Conservation (phyloP, 768 basidiomycete genomes). For the Leccinum subgranulosum region DNA sequence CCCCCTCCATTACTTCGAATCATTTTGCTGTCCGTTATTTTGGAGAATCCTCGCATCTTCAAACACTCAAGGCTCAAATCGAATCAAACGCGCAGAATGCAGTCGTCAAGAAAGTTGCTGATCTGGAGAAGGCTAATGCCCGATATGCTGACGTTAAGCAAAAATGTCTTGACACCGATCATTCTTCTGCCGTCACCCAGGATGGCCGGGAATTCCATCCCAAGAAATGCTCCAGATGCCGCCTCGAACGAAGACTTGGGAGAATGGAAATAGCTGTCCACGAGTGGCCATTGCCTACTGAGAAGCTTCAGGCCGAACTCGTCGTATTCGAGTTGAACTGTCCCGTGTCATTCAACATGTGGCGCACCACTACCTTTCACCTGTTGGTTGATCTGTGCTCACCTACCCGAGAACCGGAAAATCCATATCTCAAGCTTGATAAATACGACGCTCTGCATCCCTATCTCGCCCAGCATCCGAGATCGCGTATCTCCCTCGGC, state of each 20-base stretch:
- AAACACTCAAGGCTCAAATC: conserved; percentile 29
- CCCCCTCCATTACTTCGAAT: conserved; percentile 6
- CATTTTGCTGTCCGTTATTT: conserved; percentile 39
- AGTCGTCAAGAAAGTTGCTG: conserved; percentile 23
- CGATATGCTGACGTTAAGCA: conserved; percentile 17
- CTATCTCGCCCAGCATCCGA: conserved; percentile 15
- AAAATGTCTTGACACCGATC: conserved; percentile 4
- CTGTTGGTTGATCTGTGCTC: conserved; percentile 38
- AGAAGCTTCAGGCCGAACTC: conserved; percentile 19
- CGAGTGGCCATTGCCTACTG: conserved; percentile 46
- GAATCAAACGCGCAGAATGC: conserved; percentile 22
- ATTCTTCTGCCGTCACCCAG: neutral
- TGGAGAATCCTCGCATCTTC: conserved; percentile 19
- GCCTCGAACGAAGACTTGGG: conserved; percentile 17
- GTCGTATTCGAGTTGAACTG: conserved; percentile 43
- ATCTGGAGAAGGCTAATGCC: conserved; percentile 29
- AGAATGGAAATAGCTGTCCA: conserved; percentile 34
- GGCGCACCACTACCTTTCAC: conserved; percentile 41
- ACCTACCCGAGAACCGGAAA: neutral
- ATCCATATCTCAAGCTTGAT: conserved; percentile 15
- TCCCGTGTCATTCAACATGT: conserved; percentile 39
- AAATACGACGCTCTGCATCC: conserved; percentile 10
- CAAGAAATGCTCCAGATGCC: conserved; percentile 30
- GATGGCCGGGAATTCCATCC: conserved; percentile 8
- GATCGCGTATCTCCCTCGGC: conserved; percentile 21